Percentiles rank a stretch among this genome's conserved stretches.
phyloP scores from a whole-genome alignment of 805 yeast species.

The Myxozyma mucilagina region DNA sequence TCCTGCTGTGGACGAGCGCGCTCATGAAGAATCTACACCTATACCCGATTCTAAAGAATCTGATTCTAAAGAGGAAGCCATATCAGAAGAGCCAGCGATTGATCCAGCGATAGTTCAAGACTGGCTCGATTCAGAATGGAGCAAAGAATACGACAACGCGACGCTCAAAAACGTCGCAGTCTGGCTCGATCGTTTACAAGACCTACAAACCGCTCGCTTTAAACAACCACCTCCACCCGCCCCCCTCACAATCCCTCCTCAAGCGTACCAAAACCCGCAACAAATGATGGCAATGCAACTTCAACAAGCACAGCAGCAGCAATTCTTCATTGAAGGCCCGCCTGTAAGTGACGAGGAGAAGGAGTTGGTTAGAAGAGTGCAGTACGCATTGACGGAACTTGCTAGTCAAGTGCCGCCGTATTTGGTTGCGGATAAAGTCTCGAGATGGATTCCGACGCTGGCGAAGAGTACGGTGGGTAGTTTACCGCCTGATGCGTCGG shows the following conservation, averaged over 20 bases:
- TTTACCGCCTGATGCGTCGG: slow-evolving; percentile 26
- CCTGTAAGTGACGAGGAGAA: slow-evolving; percentile 39
- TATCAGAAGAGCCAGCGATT: slow-evolving; percentile 11
- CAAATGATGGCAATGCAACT: slow-evolving; percentile 33
- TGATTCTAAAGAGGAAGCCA: slow-evolving; percentile 14
- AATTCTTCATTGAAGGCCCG: slow-evolving; percentile 13
- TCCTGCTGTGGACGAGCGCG: background rate
- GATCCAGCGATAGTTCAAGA: slow-evolving; percentile 23
- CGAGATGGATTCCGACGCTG: slow-evolving; percentile 26
- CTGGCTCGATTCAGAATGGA: slow-evolving; percentile 21
- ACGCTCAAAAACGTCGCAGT: slow-evolving; percentile 48
- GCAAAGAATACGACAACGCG: slow-evolving; percentile 28
- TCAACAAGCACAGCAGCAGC: slow-evolving; percentile 23
- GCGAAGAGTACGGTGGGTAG: slow-evolving; percentile 20
- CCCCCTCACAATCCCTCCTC: slow-evolving; percentile 32
- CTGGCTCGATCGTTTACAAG: slow-evolving; percentile 52
- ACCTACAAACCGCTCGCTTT: slow-evolving; percentile 52
- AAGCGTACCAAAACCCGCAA: slow-evolving; percentile 26
- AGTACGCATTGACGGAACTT: slow-evolving; percentile 14
- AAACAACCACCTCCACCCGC: slow-evolving; percentile 30
- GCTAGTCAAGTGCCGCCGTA: slow-evolving; percentile 27
- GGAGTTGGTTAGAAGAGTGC: slow-evolving; percentile 35
- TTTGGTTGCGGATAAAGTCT: slow-evolving; percentile 18
- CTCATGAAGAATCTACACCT: background rate
- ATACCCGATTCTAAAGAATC: background rate